Base-by-base conservation (phyloP, 495 filamentous ascomycete species). In the Aspergillus nanangensis region DNA sequence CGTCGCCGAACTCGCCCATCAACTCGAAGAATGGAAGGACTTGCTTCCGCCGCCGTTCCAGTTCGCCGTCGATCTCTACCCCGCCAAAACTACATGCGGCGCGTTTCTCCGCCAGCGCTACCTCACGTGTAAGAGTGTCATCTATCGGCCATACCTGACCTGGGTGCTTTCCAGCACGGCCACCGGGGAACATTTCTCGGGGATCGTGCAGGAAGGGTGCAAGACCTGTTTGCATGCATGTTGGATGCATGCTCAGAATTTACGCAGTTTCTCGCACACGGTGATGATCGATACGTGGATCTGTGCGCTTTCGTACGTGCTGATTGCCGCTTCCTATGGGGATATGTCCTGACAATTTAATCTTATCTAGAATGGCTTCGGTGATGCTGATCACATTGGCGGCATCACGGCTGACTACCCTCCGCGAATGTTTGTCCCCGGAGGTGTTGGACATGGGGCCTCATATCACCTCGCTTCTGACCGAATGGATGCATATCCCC, bases 271-370 rank as follows among this genome's bases (percentile, higher is more conserved):
- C 33, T 50, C 56, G 0, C 67, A 75, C 38, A 74, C 70, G 0
- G 52, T 74, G 7, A 45, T 74, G 57, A 58, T 75, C 1, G 71
- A 75, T 49, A 70, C 71, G 0, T 75, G 71, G 71, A 71, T 72
- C 20, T 75, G 70, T 44, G 69, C 71, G 8, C 51, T 75, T 9
- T 72, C 67, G 71, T 71, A 55, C 48, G 69, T 66, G 20, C 19
- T 41, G 25, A 29, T 29, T 5, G 11, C 25, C 25, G 25, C n/a
- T n/a, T n/a, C 7, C 25, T 5, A 29, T 29, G 8, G 17, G 18
- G 17, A 41, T 31, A 8, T 41, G 5, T 22, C 9, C n/a, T 17
- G 38, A 29, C 5, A 5, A 11, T 7, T 11, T 29, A 5, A 5
- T 29, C 25, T 29, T 21, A 24, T 11, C 1, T 20, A 59, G 56